Percentiles rank a stretch among this genome's conserved stretches.
These are phyloP conservation scores for Eucalyptus pumila DNA, from an alignment of 345 rosid species.

Conservation along the genomic window DNA sequence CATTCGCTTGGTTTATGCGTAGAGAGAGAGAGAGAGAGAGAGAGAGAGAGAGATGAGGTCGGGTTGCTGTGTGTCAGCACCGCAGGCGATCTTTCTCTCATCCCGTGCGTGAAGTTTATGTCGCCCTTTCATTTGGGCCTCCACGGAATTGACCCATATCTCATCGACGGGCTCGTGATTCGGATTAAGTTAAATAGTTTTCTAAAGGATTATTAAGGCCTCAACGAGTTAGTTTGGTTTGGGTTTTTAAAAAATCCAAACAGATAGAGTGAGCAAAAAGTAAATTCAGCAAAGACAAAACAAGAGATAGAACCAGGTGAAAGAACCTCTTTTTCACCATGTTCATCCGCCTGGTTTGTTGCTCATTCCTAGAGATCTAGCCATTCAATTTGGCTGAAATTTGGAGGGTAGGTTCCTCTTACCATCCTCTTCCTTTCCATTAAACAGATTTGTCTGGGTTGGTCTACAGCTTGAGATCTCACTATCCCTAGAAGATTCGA, in stretches of 20 bases:
- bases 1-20: background rate
- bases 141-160: background rate
- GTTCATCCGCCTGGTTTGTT: too few relatives aligned
- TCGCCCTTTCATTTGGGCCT: background rate
- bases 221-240: background rate
- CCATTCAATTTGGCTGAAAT: too few relatives aligned
- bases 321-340: too few relatives aligned
- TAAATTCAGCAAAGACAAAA: too few relatives aligned
- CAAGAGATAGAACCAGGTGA: too few relatives aligned
- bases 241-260: background rate
- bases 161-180: background rate
- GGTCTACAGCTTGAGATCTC: too few relatives aligned
- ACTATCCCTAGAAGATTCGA: too few relatives aligned
- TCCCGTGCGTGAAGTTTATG: too few relatives aligned
- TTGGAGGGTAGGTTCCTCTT: too few relatives aligned
- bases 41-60: background rate
- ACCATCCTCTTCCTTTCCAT: too few relatives aligned
- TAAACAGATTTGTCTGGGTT: rapidly evolving
- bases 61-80: background rate
- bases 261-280: too few relatives aligned
- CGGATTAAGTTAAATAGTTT: background rate
- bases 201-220: background rate
- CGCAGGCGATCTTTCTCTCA: background rate
- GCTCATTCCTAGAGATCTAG: too few relatives aligned
- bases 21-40: background rate